Evolutionary conservation across 2,329 filamentous ascomycete species (phyloP).

Genomic region (Fusarium sp.): DNA sequence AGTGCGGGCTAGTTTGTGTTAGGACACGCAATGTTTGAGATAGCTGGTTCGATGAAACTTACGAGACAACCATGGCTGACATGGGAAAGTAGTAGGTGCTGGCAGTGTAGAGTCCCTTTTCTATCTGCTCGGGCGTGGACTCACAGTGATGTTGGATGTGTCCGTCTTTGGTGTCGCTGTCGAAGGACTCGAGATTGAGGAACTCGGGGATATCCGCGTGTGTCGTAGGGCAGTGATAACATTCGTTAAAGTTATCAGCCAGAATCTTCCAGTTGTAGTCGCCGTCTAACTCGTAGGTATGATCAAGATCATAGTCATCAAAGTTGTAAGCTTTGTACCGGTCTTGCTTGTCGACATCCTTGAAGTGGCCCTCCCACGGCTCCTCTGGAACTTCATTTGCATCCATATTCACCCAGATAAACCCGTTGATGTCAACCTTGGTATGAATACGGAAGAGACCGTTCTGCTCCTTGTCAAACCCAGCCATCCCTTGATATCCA

Average conservation of each 20-base stretch:
- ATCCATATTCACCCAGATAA: constrained; percentile 67
- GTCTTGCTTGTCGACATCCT: constrained; percentile 54
- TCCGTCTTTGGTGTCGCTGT: constrained; percentile 22
- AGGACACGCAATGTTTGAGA: rapidly evolving
- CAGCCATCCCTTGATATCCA: constrained; percentile 57
- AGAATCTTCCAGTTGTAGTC: constrained; percentile 67
- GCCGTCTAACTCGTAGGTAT: constrained; percentile 62
- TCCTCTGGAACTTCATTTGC: constrained; percentile 48
- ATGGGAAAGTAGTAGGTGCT: constrained; percentile 34
- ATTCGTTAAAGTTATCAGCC: constrained; percentile 69
- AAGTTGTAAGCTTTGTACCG: constrained; percentile 51
- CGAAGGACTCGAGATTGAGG: constrained; percentile 27
- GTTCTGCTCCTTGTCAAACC: constrained; percentile 64
- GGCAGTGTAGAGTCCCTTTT: constrained; percentile 21
- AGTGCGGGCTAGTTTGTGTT: constrained; percentile 6
- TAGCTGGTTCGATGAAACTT: not conserved
- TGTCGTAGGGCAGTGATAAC: constrained; percentile 34
- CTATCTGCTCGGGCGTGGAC: constrained; percentile 27
- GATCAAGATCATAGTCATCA: constrained; percentile 61
- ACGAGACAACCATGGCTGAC: constrained; percentile 29
- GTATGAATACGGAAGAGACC: constrained; percentile 62
- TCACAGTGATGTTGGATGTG: constrained; percentile 30
- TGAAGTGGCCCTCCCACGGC: constrained; percentile 61
- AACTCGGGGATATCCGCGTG: constrained; percentile 29
- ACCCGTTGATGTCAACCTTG: constrained; percentile 60